Base-by-base conservation (phyloP, 805 yeast species). In the Wickerhamiella sorbophila region DNA sequence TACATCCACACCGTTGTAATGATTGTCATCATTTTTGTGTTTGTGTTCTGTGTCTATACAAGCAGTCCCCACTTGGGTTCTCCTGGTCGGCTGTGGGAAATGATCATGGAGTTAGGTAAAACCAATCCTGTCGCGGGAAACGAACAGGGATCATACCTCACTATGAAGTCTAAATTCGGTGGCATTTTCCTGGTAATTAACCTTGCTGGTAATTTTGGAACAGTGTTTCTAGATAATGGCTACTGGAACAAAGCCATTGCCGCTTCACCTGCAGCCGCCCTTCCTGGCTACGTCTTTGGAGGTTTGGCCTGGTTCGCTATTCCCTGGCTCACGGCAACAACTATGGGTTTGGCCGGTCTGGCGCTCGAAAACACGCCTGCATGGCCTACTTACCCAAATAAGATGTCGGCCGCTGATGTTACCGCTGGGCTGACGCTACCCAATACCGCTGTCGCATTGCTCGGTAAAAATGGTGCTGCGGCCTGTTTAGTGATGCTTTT, bases 231-330 rank as follows among this genome's bases (percentile, higher is more conserved):
- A 52, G 95, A 84, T 59, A 79, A 79, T 51, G 91, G 93, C 21
- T 85, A 84, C 62, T 83, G 86, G 77, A 80, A 80, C 63, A 84
- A 84, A 63, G 93, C 93, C 10, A 80, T 85, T 57, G 84, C 93
- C 22, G 77, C 88, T 6, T 71, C 79, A 46, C 93, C 94, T 18
- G 80, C 75, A 9, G 77, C 91, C 36, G 84, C 93, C 24, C 64
- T 85, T 50, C 88, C 91, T 5, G 95, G 94, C 18, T 86, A 86
- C 60, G 76, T 83, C 20, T 62, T 82, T 44, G 95, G 95, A 44
- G 95, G 95, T 22, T 59, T 86, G 36, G 80, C 88, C 0, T 86
- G 95, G 95, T 79, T 83, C 57, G 87, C 94, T 5, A 78, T 86
- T 49, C 95, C 95, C 37, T 79, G 78, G 67, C 70, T 82, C 44